phyloP scores from a whole-genome alignment of 2,329 filamentous ascomycete species.

The Pseudogymnoascus sp. region DNA sequence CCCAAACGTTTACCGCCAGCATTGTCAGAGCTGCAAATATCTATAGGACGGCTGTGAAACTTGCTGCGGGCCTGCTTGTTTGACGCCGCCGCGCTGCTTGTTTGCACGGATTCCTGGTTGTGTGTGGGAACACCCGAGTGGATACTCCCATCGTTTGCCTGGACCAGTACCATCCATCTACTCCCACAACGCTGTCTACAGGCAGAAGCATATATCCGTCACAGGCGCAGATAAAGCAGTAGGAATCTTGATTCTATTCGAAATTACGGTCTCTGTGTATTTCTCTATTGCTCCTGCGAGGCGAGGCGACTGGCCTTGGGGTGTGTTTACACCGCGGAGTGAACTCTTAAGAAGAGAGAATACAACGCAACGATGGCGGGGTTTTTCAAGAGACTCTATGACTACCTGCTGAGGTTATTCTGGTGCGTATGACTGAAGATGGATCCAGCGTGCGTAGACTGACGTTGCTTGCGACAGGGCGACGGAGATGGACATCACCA shows the following conservation, averaged over 20 bases:
- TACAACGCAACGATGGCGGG: slow-evolving; percentile 63
- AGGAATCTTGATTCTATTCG: background rate
- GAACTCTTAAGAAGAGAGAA: slow-evolving; percentile 1
- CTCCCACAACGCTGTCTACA: background rate
- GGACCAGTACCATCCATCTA: background rate
- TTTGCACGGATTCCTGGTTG: background rate
- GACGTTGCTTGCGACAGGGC: slow-evolving; percentile 54
- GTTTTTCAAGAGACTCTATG: slow-evolving; percentile 89
- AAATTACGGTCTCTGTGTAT: background rate
- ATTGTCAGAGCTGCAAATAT: background rate
- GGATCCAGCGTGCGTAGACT: background rate
- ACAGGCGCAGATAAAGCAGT: background rate
- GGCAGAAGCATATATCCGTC: background rate
- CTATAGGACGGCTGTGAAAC: background rate
- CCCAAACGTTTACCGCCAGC: slow-evolving; percentile 1
- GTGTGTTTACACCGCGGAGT: background rate
- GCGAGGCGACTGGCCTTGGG: background rate
- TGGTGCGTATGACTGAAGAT: slow-evolving; percentile 55
- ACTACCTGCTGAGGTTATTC: slow-evolving; percentile 96
- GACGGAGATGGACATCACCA: slow-evolving; percentile 98
- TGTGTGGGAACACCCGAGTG: slow-evolving; percentile 7
- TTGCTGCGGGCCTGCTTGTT: slow-evolving; percentile 4
- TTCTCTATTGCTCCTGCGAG: background rate
- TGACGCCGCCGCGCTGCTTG: background rate
- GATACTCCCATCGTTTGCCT: slow-evolving; percentile 7